Percentiles rank a stretch among this genome's conserved stretches.
phyloP scores from a whole-genome alignment of 1,284 basidiomycete species.

The Apiotrichum sp. region DNA sequence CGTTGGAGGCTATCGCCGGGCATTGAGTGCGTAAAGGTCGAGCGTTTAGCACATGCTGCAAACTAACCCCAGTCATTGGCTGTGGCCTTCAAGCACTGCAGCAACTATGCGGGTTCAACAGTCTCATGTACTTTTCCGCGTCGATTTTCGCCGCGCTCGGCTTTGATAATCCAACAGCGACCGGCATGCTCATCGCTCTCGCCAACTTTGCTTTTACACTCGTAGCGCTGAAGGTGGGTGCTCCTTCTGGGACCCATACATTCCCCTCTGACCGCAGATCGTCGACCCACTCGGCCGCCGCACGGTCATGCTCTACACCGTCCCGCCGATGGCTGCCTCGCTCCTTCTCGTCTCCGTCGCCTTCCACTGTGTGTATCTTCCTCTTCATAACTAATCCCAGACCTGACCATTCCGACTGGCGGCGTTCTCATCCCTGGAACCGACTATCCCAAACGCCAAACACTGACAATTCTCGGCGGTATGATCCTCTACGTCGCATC shows the following conservation, averaged over 20 bases:
- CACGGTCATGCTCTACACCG: constrained; percentile 33
- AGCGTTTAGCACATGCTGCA: not conserved
- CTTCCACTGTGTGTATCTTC: too few relatives aligned
- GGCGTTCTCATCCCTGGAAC: constrained; percentile 57
- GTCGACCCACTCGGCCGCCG: constrained; percentile 69
- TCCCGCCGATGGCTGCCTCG: constrained; percentile 38
- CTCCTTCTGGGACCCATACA: too few relatives aligned
- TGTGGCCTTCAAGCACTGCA: constrained; percentile 53
- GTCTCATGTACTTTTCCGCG: constrained; percentile 32
- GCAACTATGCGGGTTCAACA: constrained; percentile 48
- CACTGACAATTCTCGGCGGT: constrained; percentile 52
- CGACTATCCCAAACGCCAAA: constrained; percentile 61
- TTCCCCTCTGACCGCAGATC: constrained; percentile 47
- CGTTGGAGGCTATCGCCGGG: constrained; percentile 60
- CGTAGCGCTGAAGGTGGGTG: constrained; percentile 60
- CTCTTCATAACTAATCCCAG: too few relatives aligned
- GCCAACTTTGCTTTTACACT: constrained; percentile 32
- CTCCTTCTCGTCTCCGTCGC: constrained; percentile 39
- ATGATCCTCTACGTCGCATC: constrained; percentile 35
- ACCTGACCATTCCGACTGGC: too few relatives aligned
- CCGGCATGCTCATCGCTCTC: constrained; percentile 32
- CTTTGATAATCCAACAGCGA: constrained; percentile 33
- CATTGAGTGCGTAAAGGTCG: constrained; percentile 56
- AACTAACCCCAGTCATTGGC: constrained; percentile 53
- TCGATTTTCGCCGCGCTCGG: constrained; percentile 37